Percentiles rank a stretch among this genome's conserved stretches.
Evolutionary conservation across 495 filamentous ascomycete species (phyloP).

Genomic region (Cryomyces antarcticus): DNA sequence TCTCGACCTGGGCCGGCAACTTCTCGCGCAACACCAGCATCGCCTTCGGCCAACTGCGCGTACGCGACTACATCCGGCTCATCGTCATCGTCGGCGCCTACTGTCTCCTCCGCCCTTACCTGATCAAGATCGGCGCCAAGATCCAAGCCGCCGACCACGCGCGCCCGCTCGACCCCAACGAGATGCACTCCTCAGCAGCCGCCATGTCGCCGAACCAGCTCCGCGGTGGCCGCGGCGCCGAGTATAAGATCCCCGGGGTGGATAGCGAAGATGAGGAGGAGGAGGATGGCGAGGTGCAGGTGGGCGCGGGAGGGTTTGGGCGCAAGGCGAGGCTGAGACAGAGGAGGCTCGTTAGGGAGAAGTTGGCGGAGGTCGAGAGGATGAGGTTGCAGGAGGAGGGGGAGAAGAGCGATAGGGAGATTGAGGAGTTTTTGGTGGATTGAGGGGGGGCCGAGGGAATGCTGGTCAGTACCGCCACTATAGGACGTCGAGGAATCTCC

Average conservation of each 20-base stretch:
- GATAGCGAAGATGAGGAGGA: constrained; percentile 35
- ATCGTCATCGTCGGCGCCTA: constrained; percentile 12
- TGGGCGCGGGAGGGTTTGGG: constrained; percentile 24
- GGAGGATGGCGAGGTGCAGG: constrained; percentile 31
- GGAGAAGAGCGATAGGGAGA: constrained; percentile 27
- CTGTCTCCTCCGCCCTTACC: constrained; percentile 11
- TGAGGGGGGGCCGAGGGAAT: too few relatives aligned
- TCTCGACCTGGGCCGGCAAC: constrained; percentile 9
- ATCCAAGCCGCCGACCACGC: constrained; percentile 4
- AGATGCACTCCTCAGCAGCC: constrained; percentile 17
- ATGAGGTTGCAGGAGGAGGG: constrained; percentile 2
- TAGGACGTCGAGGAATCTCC: too few relatives aligned
- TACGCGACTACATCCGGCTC: constrained; percentile 13
- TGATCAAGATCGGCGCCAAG: constrained; percentile 11
- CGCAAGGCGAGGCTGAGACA: constrained; percentile 17
- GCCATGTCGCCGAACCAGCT: constrained; percentile 42
- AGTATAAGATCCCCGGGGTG: constrained; percentile 11
- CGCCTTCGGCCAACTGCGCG: constrained; percentile 26
- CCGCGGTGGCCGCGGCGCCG: constrained; percentile 24
- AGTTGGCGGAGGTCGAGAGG: constrained; percentile 7
- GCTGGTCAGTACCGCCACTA: too few relatives aligned
- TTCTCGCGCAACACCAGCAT: constrained; percentile 33
- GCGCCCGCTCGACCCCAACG: constrained; percentile 1
- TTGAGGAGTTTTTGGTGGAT: constrained; percentile 39
- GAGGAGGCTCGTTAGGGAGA: constrained; percentile 10